These are phyloP conservation scores for Debaryomyces sp. DNA, from an alignment of 1,139 yeast genomes.

Conservation along the genomic window DNA sequence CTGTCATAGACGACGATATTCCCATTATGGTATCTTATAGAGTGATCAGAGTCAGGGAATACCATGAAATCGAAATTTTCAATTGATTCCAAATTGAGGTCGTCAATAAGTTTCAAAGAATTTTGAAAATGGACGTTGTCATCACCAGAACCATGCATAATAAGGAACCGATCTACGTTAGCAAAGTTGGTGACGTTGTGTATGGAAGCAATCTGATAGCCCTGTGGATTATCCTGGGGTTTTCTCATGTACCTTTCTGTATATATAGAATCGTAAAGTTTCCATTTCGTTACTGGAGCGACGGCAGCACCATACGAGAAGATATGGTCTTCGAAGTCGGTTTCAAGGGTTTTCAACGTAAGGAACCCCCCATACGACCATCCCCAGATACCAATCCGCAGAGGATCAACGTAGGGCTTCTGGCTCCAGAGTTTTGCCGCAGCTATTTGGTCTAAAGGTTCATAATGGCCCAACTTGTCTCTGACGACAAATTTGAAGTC, in stretches of 20 bases:
- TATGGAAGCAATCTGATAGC: conserved; percentile 58
- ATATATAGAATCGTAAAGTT: conserved; percentile 71
- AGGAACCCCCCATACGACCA: conserved; percentile 86
- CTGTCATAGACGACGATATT: conserved; percentile 66
- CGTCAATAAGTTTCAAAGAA: conserved; percentile 63
- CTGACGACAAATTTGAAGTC: conserved; percentile 65
- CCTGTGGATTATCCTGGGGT: conserved; percentile 62
- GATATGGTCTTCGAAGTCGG: conserved; percentile 57
- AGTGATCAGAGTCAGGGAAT: conserved; percentile 80
- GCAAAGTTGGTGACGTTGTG: conserved; percentile 49
- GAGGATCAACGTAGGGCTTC: conserved; percentile 57
- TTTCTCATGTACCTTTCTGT: conserved; percentile 79
- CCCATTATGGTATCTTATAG: conserved; percentile 72
- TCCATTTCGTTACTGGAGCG: conserved; percentile 84
- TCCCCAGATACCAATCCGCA: conserved; percentile 73
- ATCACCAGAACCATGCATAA: conserved; percentile 83
- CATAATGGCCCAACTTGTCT: conserved; percentile 67
- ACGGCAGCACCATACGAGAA: conserved; percentile 76
- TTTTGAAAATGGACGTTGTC: conserved; percentile 83
- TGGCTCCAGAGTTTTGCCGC: conserved; percentile 65
- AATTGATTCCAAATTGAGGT: conserved; percentile 55
- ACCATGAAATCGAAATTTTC: conserved; percentile 75
- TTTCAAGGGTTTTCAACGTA: conserved; percentile 73
- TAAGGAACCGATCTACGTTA: conserved; percentile 58
- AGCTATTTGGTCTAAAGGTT: conserved; percentile 68